phyloP scores from a whole-genome alignment of 108 stramenopile genomes.

The Pseudonitzschia multiseries region DNA sequence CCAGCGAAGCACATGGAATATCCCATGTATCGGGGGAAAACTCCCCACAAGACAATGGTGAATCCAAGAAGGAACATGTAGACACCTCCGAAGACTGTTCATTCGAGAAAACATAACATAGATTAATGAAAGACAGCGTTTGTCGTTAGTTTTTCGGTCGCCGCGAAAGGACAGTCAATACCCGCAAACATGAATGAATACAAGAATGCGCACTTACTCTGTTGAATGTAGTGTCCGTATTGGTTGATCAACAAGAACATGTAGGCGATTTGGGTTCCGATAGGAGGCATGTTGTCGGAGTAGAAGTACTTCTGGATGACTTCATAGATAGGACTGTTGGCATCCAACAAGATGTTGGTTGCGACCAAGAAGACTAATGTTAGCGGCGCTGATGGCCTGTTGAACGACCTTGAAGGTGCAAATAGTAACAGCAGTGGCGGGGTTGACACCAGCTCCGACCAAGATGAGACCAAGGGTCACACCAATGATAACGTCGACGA shows the following conservation, averaged over 20 bases:
- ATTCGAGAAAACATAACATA: too few relatives aligned
- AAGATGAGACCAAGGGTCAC: slow-evolving; percentile 35
- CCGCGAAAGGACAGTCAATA: too few relatives aligned
- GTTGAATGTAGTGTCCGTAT: slow-evolving; percentile 24
- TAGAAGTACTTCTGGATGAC: slow-evolving; percentile 35
- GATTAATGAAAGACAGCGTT: too few relatives aligned
- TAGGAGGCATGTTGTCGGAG: slow-evolving; percentile 34
- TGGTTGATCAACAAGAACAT: slow-evolving; percentile 35
- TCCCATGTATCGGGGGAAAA: slow-evolving; percentile 37
- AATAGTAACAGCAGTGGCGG: slow-evolving; percentile 33
- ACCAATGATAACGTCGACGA: slow-evolving; percentile 30
- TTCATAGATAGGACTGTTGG: slow-evolving; percentile 18
- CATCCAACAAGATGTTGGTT: slow-evolving; percentile 26
- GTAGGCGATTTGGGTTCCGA: slow-evolving; percentile 34
- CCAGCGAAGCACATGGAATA: slow-evolving; percentile 27
- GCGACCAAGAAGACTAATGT: slow-evolving; percentile 20
- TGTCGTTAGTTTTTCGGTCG: too few relatives aligned
- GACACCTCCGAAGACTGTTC: slow-evolving; percentile 33
- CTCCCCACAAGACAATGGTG: slow-evolving; percentile 33
- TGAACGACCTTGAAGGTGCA: slow-evolving; percentile 32
- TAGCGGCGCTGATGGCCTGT: slow-evolving; percentile 24
- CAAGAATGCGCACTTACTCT: slow-evolving; percentile 33
- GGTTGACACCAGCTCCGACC: slow-evolving; percentile 41
- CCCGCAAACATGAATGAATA: too few relatives aligned
- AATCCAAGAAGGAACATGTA: slow-evolving; percentile 28